Evolutionary conservation across 2,329 filamentous ascomycete genomes (phyloP).

Genomic region (Penicillium sp.): DNA sequence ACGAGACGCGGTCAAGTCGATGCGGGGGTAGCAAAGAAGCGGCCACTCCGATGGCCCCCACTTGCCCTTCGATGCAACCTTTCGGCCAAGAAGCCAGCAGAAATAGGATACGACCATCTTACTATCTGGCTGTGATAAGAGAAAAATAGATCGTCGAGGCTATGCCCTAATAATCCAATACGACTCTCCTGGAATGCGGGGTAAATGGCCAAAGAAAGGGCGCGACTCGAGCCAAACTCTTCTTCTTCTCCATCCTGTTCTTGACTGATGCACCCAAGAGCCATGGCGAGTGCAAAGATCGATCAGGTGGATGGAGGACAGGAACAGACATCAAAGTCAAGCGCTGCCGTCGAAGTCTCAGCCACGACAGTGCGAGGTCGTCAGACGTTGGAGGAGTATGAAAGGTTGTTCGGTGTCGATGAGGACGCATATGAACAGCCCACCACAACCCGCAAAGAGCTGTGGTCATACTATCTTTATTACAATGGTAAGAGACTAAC

Average conservation of each 20-base stretch:
- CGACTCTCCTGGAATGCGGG: conserved; percentile 1
- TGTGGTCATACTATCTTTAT: conserved; percentile 52
- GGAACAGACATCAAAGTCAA: conserved; percentile 2
- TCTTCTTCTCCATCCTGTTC: not conserved
- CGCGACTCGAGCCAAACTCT: not conserved
- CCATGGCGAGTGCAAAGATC: not conserved
- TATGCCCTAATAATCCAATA: not conserved
- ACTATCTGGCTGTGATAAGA: too few relatives aligned
- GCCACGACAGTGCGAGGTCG: conserved; percentile 8
- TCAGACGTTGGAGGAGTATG: conserved; percentile 34
- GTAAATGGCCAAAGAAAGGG: conserved; percentile 1
- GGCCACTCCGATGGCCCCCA: not conserved
- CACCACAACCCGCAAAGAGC: conserved; percentile 45
- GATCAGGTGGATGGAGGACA: not conserved
- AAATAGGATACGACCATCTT: too few relatives aligned
- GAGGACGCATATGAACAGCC: conserved; percentile 43
- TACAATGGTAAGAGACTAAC: conserved; percentile 39
- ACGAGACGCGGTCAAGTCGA: not conserved
- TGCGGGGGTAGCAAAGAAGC: not conserved
- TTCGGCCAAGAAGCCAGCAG: not conserved
- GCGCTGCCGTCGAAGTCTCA: conserved; percentile 22
- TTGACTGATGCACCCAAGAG: not conserved
- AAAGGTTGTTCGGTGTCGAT: conserved; percentile 42
- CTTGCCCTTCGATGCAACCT: not conserved
- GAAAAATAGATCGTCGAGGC: not conserved